These are phyloP conservation scores for Gossypioides kirkii DNA, from an alignment of 345 rosid genomes.

Conservation along the genomic window DNA sequence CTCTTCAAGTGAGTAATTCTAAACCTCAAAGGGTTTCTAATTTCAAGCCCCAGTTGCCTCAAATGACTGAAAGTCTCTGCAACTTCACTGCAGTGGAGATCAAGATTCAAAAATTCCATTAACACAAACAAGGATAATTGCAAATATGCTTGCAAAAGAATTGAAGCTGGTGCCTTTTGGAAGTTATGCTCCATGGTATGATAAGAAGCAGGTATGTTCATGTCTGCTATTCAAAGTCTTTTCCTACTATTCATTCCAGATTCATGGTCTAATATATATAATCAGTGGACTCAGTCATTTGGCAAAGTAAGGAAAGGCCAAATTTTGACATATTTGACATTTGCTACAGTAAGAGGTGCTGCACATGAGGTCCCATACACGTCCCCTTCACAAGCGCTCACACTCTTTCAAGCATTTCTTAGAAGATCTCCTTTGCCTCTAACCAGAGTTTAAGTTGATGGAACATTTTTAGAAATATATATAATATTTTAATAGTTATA, in stretches of 20 bases:
- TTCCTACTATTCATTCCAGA: neutral
- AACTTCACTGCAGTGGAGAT: neutral
- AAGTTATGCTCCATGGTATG: neutral
- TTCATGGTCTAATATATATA: neutral
- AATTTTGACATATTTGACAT: neutral
- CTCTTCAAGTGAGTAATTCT: constrained; percentile 1
- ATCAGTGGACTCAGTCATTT: constrained; percentile 8
- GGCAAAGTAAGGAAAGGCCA: neutral
- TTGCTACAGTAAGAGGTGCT: constrained; percentile 1
- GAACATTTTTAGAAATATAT: no score
- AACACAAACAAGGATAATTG: constrained; percentile 1
- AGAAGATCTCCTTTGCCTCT: neutral
- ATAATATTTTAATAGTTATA: no score
- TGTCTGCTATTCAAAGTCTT: neutral
- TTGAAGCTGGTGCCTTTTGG: neutral
- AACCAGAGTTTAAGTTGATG: neutral
- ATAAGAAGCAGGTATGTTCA: neutral
- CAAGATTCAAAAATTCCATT: constrained; percentile 7
- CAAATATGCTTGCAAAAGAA: constrained; percentile 5
- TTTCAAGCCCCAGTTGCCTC: neutral
- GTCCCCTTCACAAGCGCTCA: constrained; percentile 1
- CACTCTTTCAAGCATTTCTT: constrained; percentile 1
- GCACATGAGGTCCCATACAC: constrained; percentile 6
- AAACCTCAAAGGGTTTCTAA: neutral
- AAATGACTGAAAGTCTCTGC: neutral